Evolutionary conservation across 2,329 filamentous ascomycete genomes (phyloP), one percentile per base, ranked within the genome.

Genomic region (Penicillium sp.): DNA sequence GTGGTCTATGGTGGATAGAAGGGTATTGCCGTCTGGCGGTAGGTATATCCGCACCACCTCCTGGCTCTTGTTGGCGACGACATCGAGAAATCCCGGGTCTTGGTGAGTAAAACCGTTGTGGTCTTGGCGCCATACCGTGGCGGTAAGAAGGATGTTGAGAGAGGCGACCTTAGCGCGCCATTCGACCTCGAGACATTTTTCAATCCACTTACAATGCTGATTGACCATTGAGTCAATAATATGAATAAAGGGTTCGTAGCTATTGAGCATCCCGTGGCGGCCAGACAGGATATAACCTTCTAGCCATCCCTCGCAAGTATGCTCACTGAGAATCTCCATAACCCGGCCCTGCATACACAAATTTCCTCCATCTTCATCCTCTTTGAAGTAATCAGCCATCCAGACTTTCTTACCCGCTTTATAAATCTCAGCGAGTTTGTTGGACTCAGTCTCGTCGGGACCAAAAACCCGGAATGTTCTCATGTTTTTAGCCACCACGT

Each of bases 251-350:
- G 90, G 89, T 74, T 93, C 90, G 77, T 93, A 93, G 71, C 87
- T 90, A 82, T 92, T 92, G 59, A 93, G 83, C 59, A 93, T 73
- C 11, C 90, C 90, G 65, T 92, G 90, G 5, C 90, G 84, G 31
- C 90, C 90, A 56, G 86, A 90, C 2, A 93, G 81, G 43, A 91
- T 77, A 71, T 92, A 93, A 2, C 90, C 90, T 78, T 93, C 90
- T 15, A 93, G 81, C 90, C 90, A 93, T 28, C 89, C 90, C 74
- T 93, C 90, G 61, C 85, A 86, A 15, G 89, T 92, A 72, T 93
- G 90, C 75, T 93, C 90, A n/a, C 86, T 90, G n/a, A 93, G 83
- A 73, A 92, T 92, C 74, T 93, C 90, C 88, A 93, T 92, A 38
- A 92, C 90, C 31, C 89, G 84, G 15, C 90, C 90, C 14, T 83